Evolutionary conservation across 2,329 filamentous ascomycete species (phyloP), one percentile per base, ranked within the genome.

Genomic region (Fusarium nodosum): DNA sequence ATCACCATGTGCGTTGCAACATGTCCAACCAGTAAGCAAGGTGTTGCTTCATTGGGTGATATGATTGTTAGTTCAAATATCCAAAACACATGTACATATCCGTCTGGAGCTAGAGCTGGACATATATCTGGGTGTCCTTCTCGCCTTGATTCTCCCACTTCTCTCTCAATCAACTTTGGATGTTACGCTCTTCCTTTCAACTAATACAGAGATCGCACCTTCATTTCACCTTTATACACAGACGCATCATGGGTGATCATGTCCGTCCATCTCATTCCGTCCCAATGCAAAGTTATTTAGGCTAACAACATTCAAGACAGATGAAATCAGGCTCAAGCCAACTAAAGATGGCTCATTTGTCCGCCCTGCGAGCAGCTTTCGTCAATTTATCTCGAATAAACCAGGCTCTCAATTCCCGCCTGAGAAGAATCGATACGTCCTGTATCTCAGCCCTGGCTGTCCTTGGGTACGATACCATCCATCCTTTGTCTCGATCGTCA

Each of bases 361-460:
- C 4, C 82, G 86, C 20, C 84, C 84, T 64, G 80, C 82, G 41
- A 86, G 86, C 52, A 76, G 78, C 2, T 91, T 90, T 73, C 86
- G 88, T 12, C 79, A 85, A 66, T 82, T 77, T 60, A 80, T 91
- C 52, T 89, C 87, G 1, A 82, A 79, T 6, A 81, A 85, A 12
- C 78, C 84, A 0, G 77, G 76, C 10, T 81, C 87, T 3, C 79
- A 80, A 22, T 91, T 88, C 62, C 84, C 88, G 0, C 83, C 88
- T 0, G 87, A 89, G 65, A 85, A 83, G 60, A 84, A 83, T 51
- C 85, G 89, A 20, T 91, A 91, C 78, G 86, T 84, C 0, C 79
- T 91, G 6, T 91, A 91, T 74, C 76, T 90, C 46, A 86, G 87
- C 41, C 83, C 83, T 7, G 84, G 84, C 9, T 91, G 89, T 69